Conservation (phyloP, 768 basidiomycete species). For the Serpula lacrymans region DNA sequence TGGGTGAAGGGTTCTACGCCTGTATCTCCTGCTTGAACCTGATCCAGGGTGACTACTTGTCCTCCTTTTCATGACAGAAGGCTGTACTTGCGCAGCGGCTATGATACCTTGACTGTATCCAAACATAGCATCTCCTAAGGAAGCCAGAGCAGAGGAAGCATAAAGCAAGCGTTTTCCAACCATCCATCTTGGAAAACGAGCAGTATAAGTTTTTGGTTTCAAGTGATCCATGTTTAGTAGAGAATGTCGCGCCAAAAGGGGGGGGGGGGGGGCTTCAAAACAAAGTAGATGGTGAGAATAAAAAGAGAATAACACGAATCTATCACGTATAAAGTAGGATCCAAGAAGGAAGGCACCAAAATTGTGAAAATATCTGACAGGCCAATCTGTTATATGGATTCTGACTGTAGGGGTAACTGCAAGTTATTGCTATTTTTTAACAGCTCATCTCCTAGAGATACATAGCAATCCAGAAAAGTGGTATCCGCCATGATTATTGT, state of each 20-base stretch:
- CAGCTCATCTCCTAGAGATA: no score
- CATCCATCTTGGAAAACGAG: conserved; percentile 52
- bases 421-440: no score
- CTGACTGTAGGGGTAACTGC: no score
- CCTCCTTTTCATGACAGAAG: conserved; percentile 47
- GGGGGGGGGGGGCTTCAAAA: neutral
- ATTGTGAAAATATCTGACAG: no score
- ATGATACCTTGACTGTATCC: conserved; percentile 54
- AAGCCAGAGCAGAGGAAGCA: conserved; percentile 50
- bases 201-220: conserved; percentile 36
- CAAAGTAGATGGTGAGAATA: conserved; percentile 1
- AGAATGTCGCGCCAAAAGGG: conserved; percentile 14
- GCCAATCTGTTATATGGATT: no score
- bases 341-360: no score
- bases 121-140: conserved; percentile 55
- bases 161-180: conserved; percentile 47
- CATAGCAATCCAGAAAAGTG: no score
- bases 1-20: conserved; percentile 45
- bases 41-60: conserved; percentile 37
- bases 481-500: no score
- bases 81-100: conserved; percentile 49
- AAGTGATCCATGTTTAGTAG: conserved; percentile 25
- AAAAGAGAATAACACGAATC: conserved; percentile 5
- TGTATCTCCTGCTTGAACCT: conserved; percentile 40
- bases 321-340: no score